phyloP scores from a whole-genome alignment of 202 grass and related monocot genomes.

The Elaeis oleifera region DNA sequence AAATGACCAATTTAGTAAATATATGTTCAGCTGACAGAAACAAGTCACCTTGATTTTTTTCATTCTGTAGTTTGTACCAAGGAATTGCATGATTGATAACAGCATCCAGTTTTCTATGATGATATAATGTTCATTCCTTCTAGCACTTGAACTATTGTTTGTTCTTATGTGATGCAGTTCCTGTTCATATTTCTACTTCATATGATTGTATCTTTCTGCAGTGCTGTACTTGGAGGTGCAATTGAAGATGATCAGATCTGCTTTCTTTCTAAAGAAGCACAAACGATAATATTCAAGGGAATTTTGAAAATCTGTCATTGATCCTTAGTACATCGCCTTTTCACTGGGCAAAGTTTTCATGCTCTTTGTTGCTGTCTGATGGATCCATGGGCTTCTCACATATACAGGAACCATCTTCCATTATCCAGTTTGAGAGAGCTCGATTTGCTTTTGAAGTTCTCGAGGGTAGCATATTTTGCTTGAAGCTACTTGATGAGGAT shows the following conservation, averaged over 20 bases:
- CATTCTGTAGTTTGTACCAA: too few relatives aligned
- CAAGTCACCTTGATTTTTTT: too few relatives aligned
- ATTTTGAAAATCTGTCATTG: slow-evolving; percentile 53
- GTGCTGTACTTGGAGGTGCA: slow-evolving; percentile 83
- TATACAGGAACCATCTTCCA: slow-evolving; percentile 24
- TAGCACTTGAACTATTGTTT: too few relatives aligned
- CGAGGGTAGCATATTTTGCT: slow-evolving; percentile 55
- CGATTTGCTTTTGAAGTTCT: slow-evolving; percentile 57
- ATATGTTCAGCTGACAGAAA: too few relatives aligned
- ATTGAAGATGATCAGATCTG: slow-evolving; percentile 54
- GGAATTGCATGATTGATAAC: too few relatives aligned
- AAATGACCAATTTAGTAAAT: too few relatives aligned
- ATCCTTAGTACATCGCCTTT: slow-evolving; percentile 43
- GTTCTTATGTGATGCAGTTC: too few relatives aligned
- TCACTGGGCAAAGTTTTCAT: slow-evolving; percentile 49
- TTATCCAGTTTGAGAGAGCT: slow-evolving; percentile 39
- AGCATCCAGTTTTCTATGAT: too few relatives aligned
- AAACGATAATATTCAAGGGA: slow-evolving; percentile 29
- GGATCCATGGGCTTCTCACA: slow-evolving; percentile 27
- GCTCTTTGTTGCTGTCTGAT: slow-evolving; percentile 32
- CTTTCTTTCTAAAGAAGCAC: slow-evolving; percentile 62
- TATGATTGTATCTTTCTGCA: slow-evolving; percentile 45
- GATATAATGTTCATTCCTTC: too few relatives aligned
- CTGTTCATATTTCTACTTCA: too few relatives aligned
- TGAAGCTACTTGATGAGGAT: slow-evolving; percentile 41